Evolutionary conservation across 2,329 filamentous ascomycete species (phyloP), one percentile per base, ranked within the genome.

Genomic region (Phialophora chinensis): DNA sequence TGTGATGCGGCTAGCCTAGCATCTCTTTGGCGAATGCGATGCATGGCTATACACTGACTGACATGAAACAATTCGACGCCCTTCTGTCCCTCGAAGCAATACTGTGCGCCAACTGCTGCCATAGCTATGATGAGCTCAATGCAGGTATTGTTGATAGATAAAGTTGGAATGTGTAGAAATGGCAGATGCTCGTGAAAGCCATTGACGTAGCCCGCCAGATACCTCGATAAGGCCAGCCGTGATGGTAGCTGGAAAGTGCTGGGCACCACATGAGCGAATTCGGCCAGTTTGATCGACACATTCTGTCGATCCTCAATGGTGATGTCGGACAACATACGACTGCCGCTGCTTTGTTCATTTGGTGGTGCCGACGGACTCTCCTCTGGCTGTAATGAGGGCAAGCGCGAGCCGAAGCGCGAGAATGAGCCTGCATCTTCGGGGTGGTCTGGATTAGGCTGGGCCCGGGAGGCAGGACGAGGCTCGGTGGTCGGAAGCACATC

Each of bases 331-430:
- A 79, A 60, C 1, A 73, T 66, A n/a, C 73, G 69, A 20, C 69
- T 59, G 47, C 38, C 73, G 4, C 67, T 55, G 56, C 60, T 59
- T 63, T 62, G 59, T 35, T 53, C 62, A 55, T 52, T 68, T 25
- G 49, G 59, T 31, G 58, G 56, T 67, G 66, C 33, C 63, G 71
- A 5, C 53, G 60, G 20, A 72, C 65, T 65, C n/a, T 79, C 76
- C 47, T 79, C 77, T 17, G 77, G 77, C 60, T 79, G 77, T 12
- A 79, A 65, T 1, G 77, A 79, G 25, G 77, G 77, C 23, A 79
- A 71, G n/a, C 77, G 74, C 17, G 77, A 79, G 2, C 76, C 77
- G 62, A 78, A 79, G 3, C 77, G 73, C 1, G 77, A 79, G 53
- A 79, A 75, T 1, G 76, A 77, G 27, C 72, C 63, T 8, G 62